Percentiles rank a stretch among this genome's conserved stretches.
phyloP scores from a whole-genome alignment of 2,329 filamentous ascomycete species.

The Sordariomycetes sp. region DNA sequence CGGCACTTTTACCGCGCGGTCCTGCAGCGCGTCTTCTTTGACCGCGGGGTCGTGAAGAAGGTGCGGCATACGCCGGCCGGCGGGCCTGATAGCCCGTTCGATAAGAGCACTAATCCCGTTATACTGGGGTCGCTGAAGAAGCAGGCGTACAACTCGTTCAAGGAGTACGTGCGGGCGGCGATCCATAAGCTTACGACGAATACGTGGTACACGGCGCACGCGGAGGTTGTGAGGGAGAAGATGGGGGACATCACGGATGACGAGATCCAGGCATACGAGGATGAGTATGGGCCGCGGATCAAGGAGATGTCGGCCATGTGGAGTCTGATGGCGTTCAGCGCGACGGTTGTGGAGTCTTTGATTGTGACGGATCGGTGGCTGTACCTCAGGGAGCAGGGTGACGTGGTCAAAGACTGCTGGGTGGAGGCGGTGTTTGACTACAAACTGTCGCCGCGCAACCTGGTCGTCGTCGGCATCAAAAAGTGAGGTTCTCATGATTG shows the following conservation, averaged over 20 bases:
- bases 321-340: conserved; percentile 94
- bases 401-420: conserved; percentile 65
- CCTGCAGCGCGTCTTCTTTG: conserved; percentile 83
- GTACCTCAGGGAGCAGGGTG: conserved; percentile 66
- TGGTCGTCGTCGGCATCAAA: conserved; percentile 88
- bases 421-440: conserved; percentile 93
- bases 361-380: conserved; percentile 87
- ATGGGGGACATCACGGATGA: conserved; percentile 60
- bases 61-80: conserved; percentile 25
- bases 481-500: neutral
- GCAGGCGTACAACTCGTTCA: conserved; percentile 61
- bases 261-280: conserved; percentile 60
- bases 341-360: conserved; percentile 74
- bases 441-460: conserved; percentile 68
- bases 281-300: conserved; percentile 48
- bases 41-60: conserved; percentile 61
- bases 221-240: conserved; percentile 47
- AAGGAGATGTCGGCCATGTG: conserved; percentile 80
- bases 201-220: conserved; percentile 43
- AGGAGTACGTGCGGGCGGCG: conserved; percentile 68
- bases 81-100: conserved; percentile 25
- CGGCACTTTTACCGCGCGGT: conserved; percentile 88
- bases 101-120: conserved; percentile 58
- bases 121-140: conserved; percentile 81
- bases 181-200: conserved; percentile 56